Base-by-base conservation (phyloP, 805 yeast genomes). In the Diddensiella transvaalensis region DNA sequence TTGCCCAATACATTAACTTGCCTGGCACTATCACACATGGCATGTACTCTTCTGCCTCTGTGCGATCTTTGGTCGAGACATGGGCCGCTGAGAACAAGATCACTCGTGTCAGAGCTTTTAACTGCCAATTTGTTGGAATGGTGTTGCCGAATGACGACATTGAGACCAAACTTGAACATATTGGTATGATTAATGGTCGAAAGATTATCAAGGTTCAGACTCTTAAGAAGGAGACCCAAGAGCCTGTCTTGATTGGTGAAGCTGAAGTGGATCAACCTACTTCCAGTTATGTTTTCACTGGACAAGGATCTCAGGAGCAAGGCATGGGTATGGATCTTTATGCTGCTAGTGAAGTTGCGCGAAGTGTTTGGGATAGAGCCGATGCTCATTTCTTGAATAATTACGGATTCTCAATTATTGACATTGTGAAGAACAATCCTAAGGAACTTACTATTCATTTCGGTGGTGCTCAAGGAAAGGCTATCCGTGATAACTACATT, bases 321-420 rank as follows among this genome's bases (percentile, higher is more conserved):
- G 97, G 97, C 68, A 93, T 93, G 99, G 99, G 99, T 78, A 93
- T 93, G 99, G 99, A 93, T 70, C 79, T 93, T 66, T 93, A 93
- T 71, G 83, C 82, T 57, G 77, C 85, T 37, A 86, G 96, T 44
- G 89, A 80, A 24, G 96, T 93, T 67, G 99, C 99, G 46, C 82
- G 82, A 63, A 81, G 80, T 55, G 97, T 93, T 54, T 93, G 99
- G 99, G 98, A 93, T 69, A 85, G 88, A 67, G 99, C 99, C 53
- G 99, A 93, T 68, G 68, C 70, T 50, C 99, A 95, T 71, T 93
- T 95, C 76, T 76, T 88, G 66, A 76, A 81, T 64, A 90, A 91
- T 68, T 93, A 93, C 64, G 99, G 99, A 49, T 93, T 93, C 83
- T 90, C 98, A 21, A 93, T 93, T 59, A 77, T 93, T 67, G 89